Conservation (phyloP, 139 green algal genomes). For the Nannochloris sp. region DNA sequence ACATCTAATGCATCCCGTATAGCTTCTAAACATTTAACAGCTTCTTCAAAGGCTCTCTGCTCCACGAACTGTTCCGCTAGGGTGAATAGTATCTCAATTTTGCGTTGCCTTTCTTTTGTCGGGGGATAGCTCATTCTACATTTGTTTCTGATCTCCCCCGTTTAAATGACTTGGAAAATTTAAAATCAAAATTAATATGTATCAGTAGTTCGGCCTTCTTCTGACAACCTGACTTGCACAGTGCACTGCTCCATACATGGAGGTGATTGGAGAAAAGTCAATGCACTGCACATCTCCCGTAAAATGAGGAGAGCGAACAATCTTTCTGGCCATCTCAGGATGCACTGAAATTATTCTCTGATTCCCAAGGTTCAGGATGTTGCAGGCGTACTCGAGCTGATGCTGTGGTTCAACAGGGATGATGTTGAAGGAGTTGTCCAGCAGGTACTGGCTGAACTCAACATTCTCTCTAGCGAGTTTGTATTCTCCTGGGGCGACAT, state of each 20-base stretch:
- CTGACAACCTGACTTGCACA: constrained; percentile 78
- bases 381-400: constrained; percentile 88
- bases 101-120: not conserved
- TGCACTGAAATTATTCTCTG: constrained; percentile 77
- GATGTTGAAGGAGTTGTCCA: constrained; percentile 76
- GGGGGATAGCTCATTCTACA: not conserved
- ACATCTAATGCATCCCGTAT: not conserved
- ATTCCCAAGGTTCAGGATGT: constrained; percentile 82
- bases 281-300: constrained; percentile 63
- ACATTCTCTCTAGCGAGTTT: constrained; percentile 21
- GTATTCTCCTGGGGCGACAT: constrained; percentile 6
- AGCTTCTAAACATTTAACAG: constrained; percentile 11
- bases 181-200: not conserved
- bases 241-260: constrained; percentile 92
- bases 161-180: not conserved
- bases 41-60: not conserved
- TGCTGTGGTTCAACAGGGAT: constrained; percentile 74
- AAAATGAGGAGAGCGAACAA: constrained; percentile 72
- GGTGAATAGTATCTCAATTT: constrained; percentile 7
- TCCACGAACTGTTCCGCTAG: constrained; percentile 6
- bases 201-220: not conserved
- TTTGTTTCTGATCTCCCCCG: not conserved
- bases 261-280: constrained; percentile 79
- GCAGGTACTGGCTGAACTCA: constrained; percentile 77
- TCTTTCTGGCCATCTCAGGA: constrained; percentile 57